phyloP scores from a whole-genome alignment of 2,329 filamentous ascomycete species.

The Falciphora oryzae region DNA sequence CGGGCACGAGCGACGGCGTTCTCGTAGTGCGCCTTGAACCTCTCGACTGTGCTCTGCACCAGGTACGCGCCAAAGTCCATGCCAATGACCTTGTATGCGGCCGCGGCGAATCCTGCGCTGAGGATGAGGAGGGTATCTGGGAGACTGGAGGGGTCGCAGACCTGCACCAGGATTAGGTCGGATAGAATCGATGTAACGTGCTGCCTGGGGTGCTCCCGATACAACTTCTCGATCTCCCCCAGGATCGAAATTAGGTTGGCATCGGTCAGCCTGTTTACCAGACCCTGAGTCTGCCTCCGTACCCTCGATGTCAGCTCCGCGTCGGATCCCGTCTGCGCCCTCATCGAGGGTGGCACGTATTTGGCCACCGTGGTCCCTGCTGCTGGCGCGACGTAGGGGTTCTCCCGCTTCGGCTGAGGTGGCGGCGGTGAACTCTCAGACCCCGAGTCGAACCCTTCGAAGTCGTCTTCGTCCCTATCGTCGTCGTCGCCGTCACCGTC shows the following conservation, averaged over 20 bases:
- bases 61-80: constrained; percentile 86
- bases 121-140: constrained; percentile 88
- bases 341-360: constrained; percentile 85
- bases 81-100: constrained; percentile 80
- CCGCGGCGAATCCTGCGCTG: constrained; percentile 82
- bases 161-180: constrained; percentile 69
- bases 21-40: constrained; percentile 63
- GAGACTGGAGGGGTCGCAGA: constrained; percentile 71
- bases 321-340: constrained; percentile 57
- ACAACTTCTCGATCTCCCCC: constrained; percentile 74
- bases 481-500: constrained; percentile 19
- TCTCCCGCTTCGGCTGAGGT: constrained; percentile 48
- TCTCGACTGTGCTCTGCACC: constrained; percentile 69
- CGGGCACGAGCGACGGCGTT: constrained; percentile 30
- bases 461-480: constrained; percentile 28
- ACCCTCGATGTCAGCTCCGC: constrained; percentile 63
- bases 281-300: constrained; percentile 75
- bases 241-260: constrained; percentile 83
- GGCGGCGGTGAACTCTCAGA: constrained; percentile 14
- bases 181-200: constrained; percentile 78
- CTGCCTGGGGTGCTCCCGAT: constrained; percentile 77
- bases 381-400: constrained; percentile 78
- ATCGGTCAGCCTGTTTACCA: constrained; percentile 89
- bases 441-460: constrained; percentile 34
- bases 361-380: constrained; percentile 48